Evolutionary conservation across 441 rosid genomes (phyloP).

Genomic region (Populus tomentosa): DNA sequence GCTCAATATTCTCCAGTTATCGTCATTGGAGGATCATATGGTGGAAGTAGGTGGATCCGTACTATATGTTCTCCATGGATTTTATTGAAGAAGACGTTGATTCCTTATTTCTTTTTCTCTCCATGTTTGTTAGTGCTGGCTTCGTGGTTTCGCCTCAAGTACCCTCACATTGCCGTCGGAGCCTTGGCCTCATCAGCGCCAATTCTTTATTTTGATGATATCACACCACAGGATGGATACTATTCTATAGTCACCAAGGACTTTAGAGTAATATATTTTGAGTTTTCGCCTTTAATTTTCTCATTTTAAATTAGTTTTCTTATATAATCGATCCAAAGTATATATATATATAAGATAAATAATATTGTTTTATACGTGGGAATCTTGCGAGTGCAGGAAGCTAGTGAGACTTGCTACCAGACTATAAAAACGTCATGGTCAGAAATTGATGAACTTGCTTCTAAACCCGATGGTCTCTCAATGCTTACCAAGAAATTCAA

Average conservation of each 20-base stretch:
- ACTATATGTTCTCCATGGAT: not conserved
- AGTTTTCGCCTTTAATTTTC: not conserved
- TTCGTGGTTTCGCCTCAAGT: constrained; percentile 59
- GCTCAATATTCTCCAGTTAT: constrained; percentile 57
- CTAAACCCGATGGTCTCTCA: constrained; percentile 39
- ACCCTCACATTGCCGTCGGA: constrained; percentile 58
- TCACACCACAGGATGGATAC: constrained; percentile 39
- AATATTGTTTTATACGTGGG: no score
- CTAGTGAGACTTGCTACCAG: constrained; percentile 46
- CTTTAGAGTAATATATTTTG: constrained; percentile 28
- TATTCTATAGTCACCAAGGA: constrained; percentile 39
- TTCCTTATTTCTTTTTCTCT: not conserved
- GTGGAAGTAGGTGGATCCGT: constrained; percentile 54
- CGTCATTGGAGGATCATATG: constrained; percentile 72
- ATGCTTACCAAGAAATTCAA: no score
- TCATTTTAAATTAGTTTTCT: no score
- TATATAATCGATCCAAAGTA: not conserved
- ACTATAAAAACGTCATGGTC: constrained; percentile 49
- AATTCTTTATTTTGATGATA: constrained; percentile 52
- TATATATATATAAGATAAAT: no score
- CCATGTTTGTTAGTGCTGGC: constrained; percentile 40
- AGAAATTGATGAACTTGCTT: constrained; percentile 47
- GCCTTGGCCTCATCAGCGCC: constrained; percentile 69
- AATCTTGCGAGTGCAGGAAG: constrained; percentile 28
- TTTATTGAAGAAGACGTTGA: not conserved